Percentiles rank a stretch among this genome's conserved stretches.
Conservation (phyloP, 2,329 filamentous ascomycete species). For the Xylariaceae sp. region DNA sequence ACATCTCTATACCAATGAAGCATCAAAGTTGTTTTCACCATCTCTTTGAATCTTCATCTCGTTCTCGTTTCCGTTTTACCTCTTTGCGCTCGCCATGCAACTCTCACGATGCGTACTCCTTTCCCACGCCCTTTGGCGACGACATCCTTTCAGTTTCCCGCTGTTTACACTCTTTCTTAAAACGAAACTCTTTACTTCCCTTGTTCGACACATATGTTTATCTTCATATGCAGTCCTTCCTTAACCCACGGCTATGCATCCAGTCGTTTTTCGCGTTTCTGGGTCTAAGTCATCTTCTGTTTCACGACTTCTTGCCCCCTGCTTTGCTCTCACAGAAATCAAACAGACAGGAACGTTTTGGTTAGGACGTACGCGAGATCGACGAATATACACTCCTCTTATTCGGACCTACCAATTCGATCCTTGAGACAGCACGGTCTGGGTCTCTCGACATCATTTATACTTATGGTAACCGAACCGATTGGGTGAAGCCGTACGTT, state of each 20-base stretch:
- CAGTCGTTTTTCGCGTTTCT: slow-evolving; percentile 26
- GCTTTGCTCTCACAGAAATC: background rate
- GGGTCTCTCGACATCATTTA: slow-evolving; percentile 30
- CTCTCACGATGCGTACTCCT: slow-evolving; percentile 32
- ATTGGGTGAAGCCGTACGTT: slow-evolving; percentile 35
- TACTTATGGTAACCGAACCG: slow-evolving; percentile 26
- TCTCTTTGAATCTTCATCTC: too few species aligned
- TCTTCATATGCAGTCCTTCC: slow-evolving; percentile 35
- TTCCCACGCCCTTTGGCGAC: slow-evolving; percentile 36
- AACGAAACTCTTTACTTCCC: too few species aligned
- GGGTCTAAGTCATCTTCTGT: slow-evolving; percentile 22
- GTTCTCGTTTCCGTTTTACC: slow-evolving; percentile 29
- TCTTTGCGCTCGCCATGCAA: slow-evolving; percentile 33
- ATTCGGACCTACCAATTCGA: slow-evolving; percentile 30
- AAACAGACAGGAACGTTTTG: background rate
- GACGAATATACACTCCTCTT: background rate
- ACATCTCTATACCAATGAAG: slow-evolving; percentile 26
- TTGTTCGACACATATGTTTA: slow-evolving; percentile 24
- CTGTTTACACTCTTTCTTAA: slow-evolving; percentile 49
- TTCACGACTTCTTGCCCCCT: slow-evolving; percentile 18
- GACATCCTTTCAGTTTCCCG: slow-evolving; percentile 42
- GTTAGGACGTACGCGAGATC: background rate
- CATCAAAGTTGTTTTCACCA: slow-evolving; percentile 11
- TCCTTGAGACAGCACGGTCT: slow-evolving; percentile 43
- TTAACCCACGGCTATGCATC: slow-evolving; percentile 27